Percentiles rank a stretch among this genome's conserved stretches.
phyloP scores from a whole-genome alignment of 768 basidiomycete genomes.

The Lentinula detonsa region DNA sequence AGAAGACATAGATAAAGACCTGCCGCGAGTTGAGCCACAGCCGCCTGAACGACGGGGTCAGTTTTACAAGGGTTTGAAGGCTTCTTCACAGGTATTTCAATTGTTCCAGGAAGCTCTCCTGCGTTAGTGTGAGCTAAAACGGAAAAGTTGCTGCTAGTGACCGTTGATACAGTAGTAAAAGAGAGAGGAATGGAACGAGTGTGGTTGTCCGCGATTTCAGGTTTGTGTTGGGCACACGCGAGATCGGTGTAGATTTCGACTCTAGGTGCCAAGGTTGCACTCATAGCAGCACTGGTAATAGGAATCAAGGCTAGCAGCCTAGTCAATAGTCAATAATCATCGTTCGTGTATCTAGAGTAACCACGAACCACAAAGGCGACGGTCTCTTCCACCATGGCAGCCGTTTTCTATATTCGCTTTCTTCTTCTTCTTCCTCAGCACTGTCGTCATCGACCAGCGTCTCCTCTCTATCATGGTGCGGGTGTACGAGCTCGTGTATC shows the following conservation, averaged over 20 bases:
- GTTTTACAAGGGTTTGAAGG: slow-evolving; percentile 39
- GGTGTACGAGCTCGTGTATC: slow-evolving; percentile 38
- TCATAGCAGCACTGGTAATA: slow-evolving; percentile 46
- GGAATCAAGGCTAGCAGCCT: slow-evolving; percentile 59
- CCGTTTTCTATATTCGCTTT: slow-evolving; percentile 18
- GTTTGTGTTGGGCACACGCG: slow-evolving; percentile 62
- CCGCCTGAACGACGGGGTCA: slow-evolving; percentile 72
- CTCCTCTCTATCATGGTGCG: slow-evolving; percentile 29
- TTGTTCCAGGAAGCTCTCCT: neutral
- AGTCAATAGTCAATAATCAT: neutral
- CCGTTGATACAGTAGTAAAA: neutral
- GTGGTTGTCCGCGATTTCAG: slow-evolving; percentile 37
- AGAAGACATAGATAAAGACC: slow-evolving; percentile 20
- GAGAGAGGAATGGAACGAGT: neutral
- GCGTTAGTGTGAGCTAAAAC: neutral
- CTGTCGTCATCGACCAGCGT: slow-evolving; percentile 19
- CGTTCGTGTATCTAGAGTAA: neutral
- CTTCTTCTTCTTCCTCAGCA: slow-evolving; percentile 17
- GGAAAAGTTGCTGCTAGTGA: neutral
- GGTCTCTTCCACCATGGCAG: slow-evolving; percentile 75
- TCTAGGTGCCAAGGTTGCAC: slow-evolving; percentile 60
- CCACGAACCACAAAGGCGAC: slow-evolving; percentile 63
- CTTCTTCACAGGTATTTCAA: neutral
- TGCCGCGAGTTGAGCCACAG: slow-evolving; percentile 58
- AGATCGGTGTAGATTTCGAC: slow-evolving; percentile 73